A percentile compares a stretch with the other conserved stretches of the same genome.
phyloP scores from a whole-genome alignment of 2,329 filamentous ascomycete genomes.

The Xylariaceae sp. region DNA sequence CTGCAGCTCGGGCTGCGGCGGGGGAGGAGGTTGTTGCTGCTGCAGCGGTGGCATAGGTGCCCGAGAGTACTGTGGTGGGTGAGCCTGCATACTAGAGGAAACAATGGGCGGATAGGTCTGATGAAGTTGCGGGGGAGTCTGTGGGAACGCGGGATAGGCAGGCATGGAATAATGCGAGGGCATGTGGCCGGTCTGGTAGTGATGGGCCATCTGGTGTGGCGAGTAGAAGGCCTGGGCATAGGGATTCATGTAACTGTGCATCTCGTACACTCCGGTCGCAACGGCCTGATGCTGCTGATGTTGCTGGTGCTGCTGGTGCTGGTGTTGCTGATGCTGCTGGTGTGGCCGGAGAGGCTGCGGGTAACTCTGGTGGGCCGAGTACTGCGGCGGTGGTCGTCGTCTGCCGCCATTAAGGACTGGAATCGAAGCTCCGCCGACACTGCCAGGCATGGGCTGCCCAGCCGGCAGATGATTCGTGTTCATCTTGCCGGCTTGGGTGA shows the following conservation, averaged over 20 bases:
- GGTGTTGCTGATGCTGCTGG: conserved; percentile 28
- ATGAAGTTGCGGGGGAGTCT: conserved; percentile 36
- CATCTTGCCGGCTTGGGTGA: conserved; percentile 68
- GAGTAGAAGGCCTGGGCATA: conserved; percentile 49
- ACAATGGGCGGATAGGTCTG: conserved; percentile 51
- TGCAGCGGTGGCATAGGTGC: conserved; percentile 25
- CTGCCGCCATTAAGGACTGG: conserved; percentile 32
- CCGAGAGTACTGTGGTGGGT: conserved; percentile 44
- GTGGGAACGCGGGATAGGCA: conserved; percentile 29
- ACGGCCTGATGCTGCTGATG: conserved; percentile 21
- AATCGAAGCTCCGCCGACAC: conserved; percentile 28
- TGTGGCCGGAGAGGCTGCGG: conserved; percentile 32
- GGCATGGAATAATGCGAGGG: conserved; percentile 42
- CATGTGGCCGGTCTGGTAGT: conserved; percentile 51
- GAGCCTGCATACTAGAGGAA: conserved; percentile 34
- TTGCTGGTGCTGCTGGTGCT: conserved; percentile 24
- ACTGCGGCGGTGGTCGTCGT: conserved; percentile 36
- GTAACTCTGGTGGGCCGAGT: conserved; percentile 36
- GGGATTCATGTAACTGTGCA: conserved; percentile 42
- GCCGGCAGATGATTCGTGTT: conserved; percentile 71
- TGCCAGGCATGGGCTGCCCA: conserved; percentile 58
- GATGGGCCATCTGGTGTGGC: conserved; percentile 47
- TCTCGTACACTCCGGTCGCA: conserved; percentile 42
- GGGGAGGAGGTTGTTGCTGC: neutral
- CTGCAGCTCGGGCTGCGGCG: no score